These are phyloP conservation scores for Citrus inodora DNA, from an alignment of 345 rosid genomes.

Conservation along the genomic window DNA sequence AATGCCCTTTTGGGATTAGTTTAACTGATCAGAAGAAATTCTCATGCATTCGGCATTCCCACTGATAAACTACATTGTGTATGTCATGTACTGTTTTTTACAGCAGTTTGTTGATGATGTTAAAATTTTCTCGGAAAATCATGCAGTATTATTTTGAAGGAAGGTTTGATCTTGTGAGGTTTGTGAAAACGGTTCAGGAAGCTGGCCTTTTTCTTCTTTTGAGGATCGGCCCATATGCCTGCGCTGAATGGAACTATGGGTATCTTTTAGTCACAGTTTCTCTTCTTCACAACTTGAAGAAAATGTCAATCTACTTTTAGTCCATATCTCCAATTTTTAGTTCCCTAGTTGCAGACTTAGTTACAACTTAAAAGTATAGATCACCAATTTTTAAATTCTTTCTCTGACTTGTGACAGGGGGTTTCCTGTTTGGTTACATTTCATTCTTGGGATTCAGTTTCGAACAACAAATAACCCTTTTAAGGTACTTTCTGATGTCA, in stretches of 20 bases:
- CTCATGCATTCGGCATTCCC: not conserved
- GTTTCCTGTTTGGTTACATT: conserved; percentile 70
- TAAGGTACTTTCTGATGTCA: conserved; percentile 34
- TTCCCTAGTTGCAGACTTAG: not conserved
- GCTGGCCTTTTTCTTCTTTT: conserved; percentile 64
- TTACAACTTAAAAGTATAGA: not conserved
- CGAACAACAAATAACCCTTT: conserved; percentile 48
- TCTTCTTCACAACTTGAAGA: not conserved
- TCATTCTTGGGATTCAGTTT: conserved; percentile 68
- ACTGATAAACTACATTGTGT: not conserved
- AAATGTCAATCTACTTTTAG: not conserved
- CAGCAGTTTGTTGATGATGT: not conserved
- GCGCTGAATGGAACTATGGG: conserved; percentile 84
- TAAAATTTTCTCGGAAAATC: conserved; percentile 5
- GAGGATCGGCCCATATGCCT: conserved; percentile 74
- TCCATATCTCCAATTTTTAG: not conserved
- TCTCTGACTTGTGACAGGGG: conserved; percentile 34
- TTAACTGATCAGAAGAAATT: not conserved
- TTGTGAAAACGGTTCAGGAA: conserved; percentile 51
- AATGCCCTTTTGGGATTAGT: not conserved
- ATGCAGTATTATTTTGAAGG: conserved; percentile 58
- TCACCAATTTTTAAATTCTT: conserved; percentile 2
- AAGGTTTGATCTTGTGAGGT: conserved; percentile 62
- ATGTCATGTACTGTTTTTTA: not conserved
- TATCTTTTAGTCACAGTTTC: conserved; percentile 14